phyloP scores from a whole-genome alignment of 2,329 filamentous ascomycete genomes.

The Domatiomyces globalis region DNA sequence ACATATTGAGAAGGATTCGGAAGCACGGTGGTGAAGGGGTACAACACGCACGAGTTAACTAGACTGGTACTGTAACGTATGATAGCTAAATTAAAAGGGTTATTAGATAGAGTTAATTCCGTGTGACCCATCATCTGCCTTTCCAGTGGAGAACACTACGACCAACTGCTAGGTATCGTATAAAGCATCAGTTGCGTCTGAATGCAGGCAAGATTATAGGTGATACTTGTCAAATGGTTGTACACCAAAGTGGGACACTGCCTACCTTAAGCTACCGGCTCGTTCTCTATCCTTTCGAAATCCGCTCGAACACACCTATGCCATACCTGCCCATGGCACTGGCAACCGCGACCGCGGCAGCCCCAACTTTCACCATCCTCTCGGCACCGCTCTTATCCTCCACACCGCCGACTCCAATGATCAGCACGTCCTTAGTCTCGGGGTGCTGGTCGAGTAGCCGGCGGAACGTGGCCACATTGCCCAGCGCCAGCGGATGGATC shows the following conservation, averaged over 20 bases:
- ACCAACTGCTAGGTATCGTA: too few relatives aligned
- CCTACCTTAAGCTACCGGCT: not conserved
- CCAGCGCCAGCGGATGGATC: conserved; percentile 58
- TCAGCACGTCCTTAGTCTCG: conserved; percentile 39
- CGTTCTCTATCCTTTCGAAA: conserved; percentile 24
- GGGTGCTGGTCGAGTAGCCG: conserved; percentile 40
- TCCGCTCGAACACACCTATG: conserved; percentile 46
- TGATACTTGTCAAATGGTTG: too few relatives aligned
- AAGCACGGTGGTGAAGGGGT: too few relatives aligned
- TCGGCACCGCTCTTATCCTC: conserved; percentile 46
- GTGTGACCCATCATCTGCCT: too few relatives aligned
- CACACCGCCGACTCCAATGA: conserved; percentile 64
- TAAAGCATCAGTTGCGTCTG: too few relatives aligned
- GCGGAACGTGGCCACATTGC: conserved; percentile 59
- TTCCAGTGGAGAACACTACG: too few relatives aligned
- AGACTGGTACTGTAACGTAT: too few relatives aligned
- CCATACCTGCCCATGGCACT: conserved; percentile 55
- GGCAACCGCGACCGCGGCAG: conserved; percentile 51
- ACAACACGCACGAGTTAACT: too few relatives aligned
- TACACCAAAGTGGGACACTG: not conserved
- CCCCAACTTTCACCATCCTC: conserved; percentile 55
- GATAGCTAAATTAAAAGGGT: too few relatives aligned
- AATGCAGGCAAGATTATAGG: not conserved
- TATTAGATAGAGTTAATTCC: too few relatives aligned
- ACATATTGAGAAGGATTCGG: too few relatives aligned